phyloP scores from a whole-genome alignment of 192 early-diverging fungal species.

The Podila epigama region DNA sequence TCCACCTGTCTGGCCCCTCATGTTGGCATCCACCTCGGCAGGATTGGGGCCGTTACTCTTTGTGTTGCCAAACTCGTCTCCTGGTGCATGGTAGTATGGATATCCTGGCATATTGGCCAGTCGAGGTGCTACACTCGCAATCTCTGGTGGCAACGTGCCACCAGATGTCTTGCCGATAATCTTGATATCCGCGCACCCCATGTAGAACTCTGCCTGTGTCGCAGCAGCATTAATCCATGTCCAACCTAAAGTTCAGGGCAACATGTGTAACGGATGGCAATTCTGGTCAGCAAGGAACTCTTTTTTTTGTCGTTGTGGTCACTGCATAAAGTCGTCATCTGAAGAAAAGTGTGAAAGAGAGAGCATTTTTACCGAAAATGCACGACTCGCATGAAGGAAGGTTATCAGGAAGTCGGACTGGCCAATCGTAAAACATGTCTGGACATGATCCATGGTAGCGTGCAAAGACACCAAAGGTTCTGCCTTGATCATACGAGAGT shows the following conservation, averaged over 20 bases:
- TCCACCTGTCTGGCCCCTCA: constrained; percentile 17
- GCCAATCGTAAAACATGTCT: constrained; percentile 51
- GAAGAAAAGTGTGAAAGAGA: background rate
- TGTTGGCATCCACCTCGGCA: constrained; percentile 14
- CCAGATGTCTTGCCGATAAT: constrained; percentile 50
- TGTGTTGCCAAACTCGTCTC: constrained; percentile 31
- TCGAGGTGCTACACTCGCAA: constrained; percentile 10
- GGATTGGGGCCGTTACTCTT: constrained; percentile 21
- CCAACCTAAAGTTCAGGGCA: constrained; percentile 45
- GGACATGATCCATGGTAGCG: constrained; percentile 52
- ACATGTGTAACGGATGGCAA: background rate
- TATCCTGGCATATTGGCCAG: constrained; percentile 41
- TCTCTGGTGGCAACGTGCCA: constrained; percentile 43
- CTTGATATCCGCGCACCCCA: constrained; percentile 77
- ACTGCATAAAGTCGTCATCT: no score
- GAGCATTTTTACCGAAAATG: constrained; percentile 40
- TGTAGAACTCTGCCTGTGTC: constrained; percentile 74
- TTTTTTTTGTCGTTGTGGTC: background rate
- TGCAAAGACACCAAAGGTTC: constrained; percentile 55
- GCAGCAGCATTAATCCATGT: constrained; percentile 77
- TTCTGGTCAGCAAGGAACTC: background rate
- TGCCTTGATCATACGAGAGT: constrained; percentile 68
- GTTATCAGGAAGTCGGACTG: constrained; percentile 44
- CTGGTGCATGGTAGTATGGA: constrained; percentile 22
- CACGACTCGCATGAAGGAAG: constrained; percentile 47